phyloP scores from a whole-genome alignment of 768 basidiomycete species.

The Xerocomus potaroensis region DNA sequence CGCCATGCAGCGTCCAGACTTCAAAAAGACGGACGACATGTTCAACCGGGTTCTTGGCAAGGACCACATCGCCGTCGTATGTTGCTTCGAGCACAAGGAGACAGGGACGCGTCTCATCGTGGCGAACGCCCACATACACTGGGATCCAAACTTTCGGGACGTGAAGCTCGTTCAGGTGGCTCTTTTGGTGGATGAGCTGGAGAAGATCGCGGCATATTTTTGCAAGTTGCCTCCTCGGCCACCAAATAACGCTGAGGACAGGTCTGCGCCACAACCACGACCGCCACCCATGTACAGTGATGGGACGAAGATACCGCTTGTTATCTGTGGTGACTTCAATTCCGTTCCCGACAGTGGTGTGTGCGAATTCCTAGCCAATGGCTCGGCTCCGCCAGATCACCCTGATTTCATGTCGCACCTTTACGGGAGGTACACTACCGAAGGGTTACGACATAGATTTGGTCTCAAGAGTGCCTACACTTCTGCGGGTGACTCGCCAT shows the following conservation, averaged over 20 bases:
- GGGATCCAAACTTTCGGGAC: slow-evolving; percentile 90
- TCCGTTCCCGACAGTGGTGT: slow-evolving; percentile 83
- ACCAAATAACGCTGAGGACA: slow-evolving; percentile 34
- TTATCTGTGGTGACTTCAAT: slow-evolving; percentile 97
- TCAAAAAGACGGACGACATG: slow-evolving; percentile 98
- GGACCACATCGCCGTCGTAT: slow-evolving; percentile 88
- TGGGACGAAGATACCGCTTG: slow-evolving; percentile 82
- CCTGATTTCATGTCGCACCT: slow-evolving; percentile 88
- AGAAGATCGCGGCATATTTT: slow-evolving; percentile 84
- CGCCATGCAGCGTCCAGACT: slow-evolving; percentile 89
- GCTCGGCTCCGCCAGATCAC: slow-evolving; percentile 66
- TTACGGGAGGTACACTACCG: slow-evolving; percentile 90
- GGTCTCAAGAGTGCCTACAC: slow-evolving; percentile 85
- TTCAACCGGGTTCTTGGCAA: slow-evolving; percentile 96
- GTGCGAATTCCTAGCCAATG: slow-evolving; percentile 83
- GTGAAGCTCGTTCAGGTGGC: slow-evolving; percentile 98
- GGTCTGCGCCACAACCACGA: slow-evolving; percentile 32
- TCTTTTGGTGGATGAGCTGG: slow-evolving; percentile 85
- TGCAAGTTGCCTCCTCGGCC: slow-evolving; percentile 73
- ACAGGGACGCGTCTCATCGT: slow-evolving; percentile 88
- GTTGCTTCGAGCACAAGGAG: slow-evolving; percentile 79
- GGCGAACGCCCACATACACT: slow-evolving; percentile 87
- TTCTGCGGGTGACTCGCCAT: slow-evolving; percentile 49
- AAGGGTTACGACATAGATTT: slow-evolving; percentile 77
- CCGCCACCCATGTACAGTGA: slow-evolving; percentile 72